Evolutionary conservation across 1,284 basidiomycete species (phyloP).

Genomic region (Leccinum olivaceoglutinosum): DNA sequence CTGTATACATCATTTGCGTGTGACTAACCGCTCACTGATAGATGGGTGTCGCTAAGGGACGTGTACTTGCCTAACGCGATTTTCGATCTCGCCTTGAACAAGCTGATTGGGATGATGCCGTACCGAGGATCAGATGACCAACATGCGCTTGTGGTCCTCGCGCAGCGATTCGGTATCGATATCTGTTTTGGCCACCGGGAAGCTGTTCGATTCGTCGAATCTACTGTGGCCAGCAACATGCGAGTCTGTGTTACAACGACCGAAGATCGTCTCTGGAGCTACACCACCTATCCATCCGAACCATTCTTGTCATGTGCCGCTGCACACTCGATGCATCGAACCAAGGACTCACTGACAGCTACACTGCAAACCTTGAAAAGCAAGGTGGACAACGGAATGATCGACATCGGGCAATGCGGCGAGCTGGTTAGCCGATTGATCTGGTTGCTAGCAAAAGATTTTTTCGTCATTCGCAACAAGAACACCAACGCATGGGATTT

Average conservation of each 20-base stretch:
- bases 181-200: background rate
- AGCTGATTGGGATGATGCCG: background rate
- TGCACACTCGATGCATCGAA: background rate
- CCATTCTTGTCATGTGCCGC: background rate
- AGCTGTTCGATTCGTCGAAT: background rate
- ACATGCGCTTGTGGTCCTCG: background rate
- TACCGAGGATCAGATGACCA: background rate
- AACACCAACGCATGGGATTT: background rate
- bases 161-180: background rate
- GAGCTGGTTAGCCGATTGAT: background rate
- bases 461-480: background rate
- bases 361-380: background rate
- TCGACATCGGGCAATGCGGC: background rate
- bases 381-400: background rate
- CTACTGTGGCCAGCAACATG: background rate
- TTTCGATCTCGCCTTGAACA: background rate
- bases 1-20: background rate
- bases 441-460: background rate
- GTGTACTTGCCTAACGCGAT: background rate
- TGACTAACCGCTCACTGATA: background rate
- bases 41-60: background rate
- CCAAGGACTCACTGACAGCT: background rate
- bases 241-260: background rate
- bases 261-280: background rate
- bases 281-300: background rate